Base-by-base conservation (phyloP, 352 stramenopile genomes). In the Thalassiosira mediterranea region DNA sequence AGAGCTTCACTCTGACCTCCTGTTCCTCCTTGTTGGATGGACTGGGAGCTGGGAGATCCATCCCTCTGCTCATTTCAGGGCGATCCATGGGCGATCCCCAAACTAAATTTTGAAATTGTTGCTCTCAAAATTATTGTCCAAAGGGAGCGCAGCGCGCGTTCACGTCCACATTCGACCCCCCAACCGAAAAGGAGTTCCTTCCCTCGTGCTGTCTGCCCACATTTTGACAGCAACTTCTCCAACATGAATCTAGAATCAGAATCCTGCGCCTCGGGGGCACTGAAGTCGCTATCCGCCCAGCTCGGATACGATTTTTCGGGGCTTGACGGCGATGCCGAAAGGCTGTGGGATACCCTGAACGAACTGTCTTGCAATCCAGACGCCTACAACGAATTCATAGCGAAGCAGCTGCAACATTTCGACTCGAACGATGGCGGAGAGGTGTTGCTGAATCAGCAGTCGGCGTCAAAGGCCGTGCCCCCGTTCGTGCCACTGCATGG, bases 401-500 rank as follows among this genome's bases (percentile, higher is more conserved):
- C 3, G 7, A 38, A 64, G 3, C 54, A 64, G 34, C 54, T 64
- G 34, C 28, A 64, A n/a, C 29, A 64, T 17, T 23, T 64, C 11
- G 31, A 64, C 44, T 42, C 34, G 34, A 42, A 42, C 34, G 13
- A 42, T 7, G 34, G 13, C 34, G 34, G 34, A 42, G 34, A 42
- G 34, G 34, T 42, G 7, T 7, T 42, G 7, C 13, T 42, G 34
- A 42, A 42, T 42, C 34, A 13, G 34, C 34, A 42, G 7, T 42
- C 34, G 34, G 34, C 34, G 34, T 42, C 60, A 26, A 31, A 10
- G 2, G 19, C 3, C 1, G 23, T 49, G 2, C 60, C 60, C 26
- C 60, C 63, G 13, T 72, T 72, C 34, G 52, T 65, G 44, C 63
- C 63, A 5, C 17, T 31, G 17, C 5, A 15, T 48, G 63, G 63